These are phyloP conservation scores for Termitomyces eurrhizus DNA, from an alignment of 768 basidiomycete species.

Conservation along the genomic window DNA sequence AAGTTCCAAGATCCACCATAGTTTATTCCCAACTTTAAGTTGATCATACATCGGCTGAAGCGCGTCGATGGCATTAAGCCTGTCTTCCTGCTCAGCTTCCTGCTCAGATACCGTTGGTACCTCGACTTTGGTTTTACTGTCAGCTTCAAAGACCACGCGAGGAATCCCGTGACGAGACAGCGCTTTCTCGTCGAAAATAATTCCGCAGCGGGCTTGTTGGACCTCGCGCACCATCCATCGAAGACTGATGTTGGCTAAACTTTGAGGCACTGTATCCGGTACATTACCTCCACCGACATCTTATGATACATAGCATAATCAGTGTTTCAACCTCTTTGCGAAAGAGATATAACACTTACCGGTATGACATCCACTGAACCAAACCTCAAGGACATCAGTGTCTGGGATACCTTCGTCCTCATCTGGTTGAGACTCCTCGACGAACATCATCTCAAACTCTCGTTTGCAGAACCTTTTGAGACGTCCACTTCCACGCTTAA, in stretches of 20 bases:
- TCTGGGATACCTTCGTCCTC: constrained; percentile 9
- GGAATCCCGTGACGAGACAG: constrained; percentile 30
- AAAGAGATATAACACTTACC: constrained; percentile 38
- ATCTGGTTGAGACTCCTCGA: constrained; percentile 8
- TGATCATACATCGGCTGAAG: constrained; percentile 52
- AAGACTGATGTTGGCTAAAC: constrained; percentile 58
- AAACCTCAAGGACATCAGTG: constrained; percentile 68
- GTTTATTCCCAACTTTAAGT: constrained; percentile 30
- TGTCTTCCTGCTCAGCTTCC: constrained; percentile 6
- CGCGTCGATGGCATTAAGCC: constrained; percentile 28
- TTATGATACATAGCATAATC: constrained; percentile 18
- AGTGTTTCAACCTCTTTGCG: background rate
- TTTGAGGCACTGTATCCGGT: constrained; percentile 34
- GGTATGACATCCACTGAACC: constrained; percentile 72
- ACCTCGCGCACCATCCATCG: constrained; percentile 80
- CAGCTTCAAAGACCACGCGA: background rate
- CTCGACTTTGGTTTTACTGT: constrained; percentile 27
- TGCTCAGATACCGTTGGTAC: constrained; percentile 12
- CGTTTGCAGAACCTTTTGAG: constrained; percentile 6
- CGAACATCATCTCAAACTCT: constrained; percentile 2
- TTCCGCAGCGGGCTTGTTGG: constrained; percentile 51
- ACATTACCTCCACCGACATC: constrained; percentile 71
- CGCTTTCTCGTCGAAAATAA: constrained; percentile 50
- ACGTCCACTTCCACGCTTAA: constrained; percentile 5
- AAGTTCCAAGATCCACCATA: constrained; percentile 77